phyloP scores from a whole-genome alignment of 805 yeast species.

The Monosporozyma unispora region DNA sequence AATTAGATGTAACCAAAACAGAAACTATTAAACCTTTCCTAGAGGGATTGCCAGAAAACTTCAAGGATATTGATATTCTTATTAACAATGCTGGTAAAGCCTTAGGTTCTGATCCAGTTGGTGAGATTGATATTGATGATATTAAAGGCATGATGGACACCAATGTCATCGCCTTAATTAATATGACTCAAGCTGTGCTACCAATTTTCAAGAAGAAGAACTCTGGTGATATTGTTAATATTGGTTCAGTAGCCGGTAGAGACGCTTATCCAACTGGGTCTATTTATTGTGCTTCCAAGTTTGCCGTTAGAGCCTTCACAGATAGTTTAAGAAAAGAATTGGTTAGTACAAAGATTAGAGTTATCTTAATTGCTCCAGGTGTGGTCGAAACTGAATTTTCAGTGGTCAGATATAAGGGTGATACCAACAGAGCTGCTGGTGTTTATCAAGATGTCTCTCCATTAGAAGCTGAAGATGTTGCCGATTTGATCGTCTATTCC shows the following conservation, averaged over 20 bases:
- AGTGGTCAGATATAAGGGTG: slow-evolving; percentile 51
- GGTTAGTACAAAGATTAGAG: slow-evolving; percentile 58
- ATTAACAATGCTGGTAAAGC: slow-evolving; percentile 78
- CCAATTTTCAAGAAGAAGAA: slow-evolving; percentile 62
- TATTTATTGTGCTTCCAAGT: slow-evolving; percentile 68
- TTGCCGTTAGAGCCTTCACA: slow-evolving; percentile 63
- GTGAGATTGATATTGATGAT: slow-evolving; percentile 54
- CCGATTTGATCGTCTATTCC: slow-evolving; percentile 51
- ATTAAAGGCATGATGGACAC: slow-evolving; percentile 72
- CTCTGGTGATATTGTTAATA: slow-evolving; percentile 62
- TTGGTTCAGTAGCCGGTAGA: slow-evolving; percentile 74
- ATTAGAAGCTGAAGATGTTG: slow-evolving; percentile 48
- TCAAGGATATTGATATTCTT: slow-evolving; percentile 55
- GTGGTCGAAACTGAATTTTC: slow-evolving; percentile 63
- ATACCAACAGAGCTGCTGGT: slow-evolving; percentile 41
- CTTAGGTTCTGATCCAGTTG: slow-evolving; percentile 68
- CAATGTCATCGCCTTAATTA: slow-evolving; percentile 78
- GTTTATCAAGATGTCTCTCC: slow-evolving; percentile 51
- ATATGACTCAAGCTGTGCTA: slow-evolving; percentile 71
- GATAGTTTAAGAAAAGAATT: slow-evolving; percentile 67
- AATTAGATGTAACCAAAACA: slow-evolving; percentile 50
- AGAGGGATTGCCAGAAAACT: slow-evolving; percentile 45
- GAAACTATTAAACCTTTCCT: slow-evolving; percentile 46
- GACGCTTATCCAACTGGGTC: slow-evolving; percentile 75
- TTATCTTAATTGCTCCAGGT: slow-evolving; percentile 61